A percentile compares a stretch with the other conserved stretches of the same genome.
Evolutionary conservation across 2,329 filamentous ascomycete species (phyloP).

Genomic region (Sclerotinia trifoliorum): DNA sequence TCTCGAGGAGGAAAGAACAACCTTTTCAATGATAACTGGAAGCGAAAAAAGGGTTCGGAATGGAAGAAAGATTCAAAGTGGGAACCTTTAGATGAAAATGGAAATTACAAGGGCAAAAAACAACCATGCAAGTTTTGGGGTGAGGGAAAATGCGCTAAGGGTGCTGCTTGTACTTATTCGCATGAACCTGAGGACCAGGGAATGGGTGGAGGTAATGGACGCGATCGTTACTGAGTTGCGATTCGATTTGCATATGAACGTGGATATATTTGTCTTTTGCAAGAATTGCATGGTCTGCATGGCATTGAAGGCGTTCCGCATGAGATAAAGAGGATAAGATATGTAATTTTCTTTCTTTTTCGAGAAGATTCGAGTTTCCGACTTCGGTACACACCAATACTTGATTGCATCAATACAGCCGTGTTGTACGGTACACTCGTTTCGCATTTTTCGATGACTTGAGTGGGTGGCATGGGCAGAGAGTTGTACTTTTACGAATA

Average conservation of each 20-base stretch:
- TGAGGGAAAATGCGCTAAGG: constrained; percentile 70
- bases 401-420: neutral
- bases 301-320: constrained; percentile 2
- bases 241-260: neutral
- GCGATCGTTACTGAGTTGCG: constrained; percentile 4
- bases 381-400: neutral
- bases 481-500: too few species aligned
- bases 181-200: constrained; percentile 49
- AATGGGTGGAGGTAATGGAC: neutral
- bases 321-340: neutral
- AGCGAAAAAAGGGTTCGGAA: constrained; percentile 14
- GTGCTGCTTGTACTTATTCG: constrained; percentile 71
- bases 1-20: neutral
- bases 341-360: neutral
- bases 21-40: constrained; percentile 11
- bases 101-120: constrained; percentile 54
- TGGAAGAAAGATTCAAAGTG: constrained; percentile 20
- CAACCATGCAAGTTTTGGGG: constrained; percentile 69
- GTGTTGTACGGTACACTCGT: neutral
- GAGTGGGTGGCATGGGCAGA: too few species aligned
- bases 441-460: neutral
- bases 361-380: neutral
- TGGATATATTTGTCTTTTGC: neutral
- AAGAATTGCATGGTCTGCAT: neutral
- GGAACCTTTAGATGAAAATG: constrained; percentile 35